Percentiles rank a stretch among this genome's conserved stretches.
phyloP scores from a whole-genome alignment of 148 eudicot genomes.

The Chenopodium quinoa region DNA sequence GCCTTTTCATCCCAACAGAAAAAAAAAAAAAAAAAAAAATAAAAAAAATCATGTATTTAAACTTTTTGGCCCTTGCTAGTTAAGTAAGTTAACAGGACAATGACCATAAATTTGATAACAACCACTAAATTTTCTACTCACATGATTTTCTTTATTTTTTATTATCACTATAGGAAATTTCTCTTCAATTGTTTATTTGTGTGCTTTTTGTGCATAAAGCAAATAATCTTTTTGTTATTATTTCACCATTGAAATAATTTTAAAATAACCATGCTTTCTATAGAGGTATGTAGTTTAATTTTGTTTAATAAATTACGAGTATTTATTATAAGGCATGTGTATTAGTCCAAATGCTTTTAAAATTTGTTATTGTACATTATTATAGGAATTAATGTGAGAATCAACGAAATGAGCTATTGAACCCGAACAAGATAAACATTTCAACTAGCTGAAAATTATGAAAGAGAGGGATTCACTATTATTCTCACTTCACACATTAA shows the following conservation, averaged over 20 bases:
- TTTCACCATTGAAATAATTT: neutral
- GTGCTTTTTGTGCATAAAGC: neutral
- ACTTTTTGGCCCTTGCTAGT: constrained; percentile 22
- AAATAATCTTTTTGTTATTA: neutral
- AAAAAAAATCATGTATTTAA: constrained; percentile 4
- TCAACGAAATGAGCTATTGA: too few relatives aligned
- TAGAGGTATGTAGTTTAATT: neutral
- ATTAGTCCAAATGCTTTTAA: too few relatives aligned
- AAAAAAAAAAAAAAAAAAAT: too few relatives aligned
- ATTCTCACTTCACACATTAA: neutral
- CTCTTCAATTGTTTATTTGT: neutral
- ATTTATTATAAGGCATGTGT: too few relatives aligned
- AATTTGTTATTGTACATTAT: too few relatives aligned
- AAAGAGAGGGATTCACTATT: neutral
- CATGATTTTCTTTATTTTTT: neutral
- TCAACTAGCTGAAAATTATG: neutral
- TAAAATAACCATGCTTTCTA: neutral
- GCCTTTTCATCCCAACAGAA: constrained; percentile 20
- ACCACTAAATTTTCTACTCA: constrained; percentile 19
- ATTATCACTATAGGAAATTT: constrained; percentile 10
- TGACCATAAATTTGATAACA: constrained; percentile 23
- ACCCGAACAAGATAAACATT: too few relatives aligned
- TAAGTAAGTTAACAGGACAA: constrained; percentile 30
- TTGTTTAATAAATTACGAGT: neutral
- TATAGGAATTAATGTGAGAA: too few relatives aligned